These are phyloP conservation scores for Hypoxylon lienhwacheense DNA, from an alignment of 495 filamentous ascomycete genomes.

Conservation along the genomic window DNA sequence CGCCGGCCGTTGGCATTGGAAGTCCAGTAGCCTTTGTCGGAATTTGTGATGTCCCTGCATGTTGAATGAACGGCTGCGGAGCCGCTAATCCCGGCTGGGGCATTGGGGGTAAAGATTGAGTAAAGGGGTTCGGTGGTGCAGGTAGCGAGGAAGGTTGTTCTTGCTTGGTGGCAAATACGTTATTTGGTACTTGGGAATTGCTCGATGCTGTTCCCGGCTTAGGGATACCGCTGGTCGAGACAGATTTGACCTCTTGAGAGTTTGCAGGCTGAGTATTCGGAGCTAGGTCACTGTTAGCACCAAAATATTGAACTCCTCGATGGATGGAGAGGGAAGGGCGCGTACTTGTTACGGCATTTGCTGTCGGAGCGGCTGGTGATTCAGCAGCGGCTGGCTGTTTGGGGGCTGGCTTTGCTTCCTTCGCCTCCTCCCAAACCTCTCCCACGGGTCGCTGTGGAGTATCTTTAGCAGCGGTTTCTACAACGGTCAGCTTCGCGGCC, in stretches of 20 bases:
- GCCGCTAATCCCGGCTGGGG: conserved; percentile 17
- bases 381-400: conserved; percentile 40
- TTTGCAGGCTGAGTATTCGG: conserved; percentile 19
- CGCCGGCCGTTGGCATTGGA: conserved; percentile 29
- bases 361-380: conserved; percentile 34
- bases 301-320: background rate
- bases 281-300: conserved; percentile 31
- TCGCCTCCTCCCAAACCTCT: conserved; percentile 83
- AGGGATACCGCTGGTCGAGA: conserved; percentile 30
- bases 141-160: conserved; percentile 12
- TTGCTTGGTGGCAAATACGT: conserved; percentile 32
- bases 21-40: conserved; percentile 38
- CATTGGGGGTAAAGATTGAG: conserved; percentile 28
- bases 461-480: conserved; percentile 77
- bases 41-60: conserved; percentile 31
- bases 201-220: conserved; percentile 25
- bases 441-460: conserved; percentile 77
- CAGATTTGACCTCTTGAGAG: conserved; percentile 29
- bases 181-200: conserved; percentile 20
- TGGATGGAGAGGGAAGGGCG: background rate
- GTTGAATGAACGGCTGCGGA: conserved; percentile 11
- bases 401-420: conserved; percentile 63
- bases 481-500: conserved; percentile 72
- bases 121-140: conserved; percentile 33
- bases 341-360: conserved; percentile 40